Evolutionary conservation across 148 eudicot species (phyloP).

Genomic region (Diospyros lotus): DNA sequence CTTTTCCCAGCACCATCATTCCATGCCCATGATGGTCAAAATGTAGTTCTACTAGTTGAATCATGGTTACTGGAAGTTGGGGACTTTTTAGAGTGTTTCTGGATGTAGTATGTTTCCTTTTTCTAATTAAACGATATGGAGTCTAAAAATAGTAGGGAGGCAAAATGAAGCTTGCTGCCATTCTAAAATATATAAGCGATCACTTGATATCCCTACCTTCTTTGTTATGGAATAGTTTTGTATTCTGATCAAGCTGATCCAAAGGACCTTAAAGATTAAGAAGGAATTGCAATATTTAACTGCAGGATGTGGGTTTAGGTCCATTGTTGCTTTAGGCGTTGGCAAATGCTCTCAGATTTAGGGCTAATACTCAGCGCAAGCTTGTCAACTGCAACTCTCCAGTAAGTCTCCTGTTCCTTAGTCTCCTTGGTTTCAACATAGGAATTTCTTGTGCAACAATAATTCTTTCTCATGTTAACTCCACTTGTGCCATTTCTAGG

Average conservation of each 20-base stretch:
- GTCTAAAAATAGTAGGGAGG: background rate
- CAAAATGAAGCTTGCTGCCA: slow-evolving; percentile 9
- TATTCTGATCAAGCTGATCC: slow-evolving; percentile 38
- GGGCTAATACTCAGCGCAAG: slow-evolving; percentile 14
- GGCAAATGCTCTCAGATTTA: slow-evolving; percentile 16
- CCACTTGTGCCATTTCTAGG: slow-evolving; percentile 42
- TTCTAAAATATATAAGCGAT: slow-evolving; percentile 1
- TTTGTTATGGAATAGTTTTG: slow-evolving; percentile 16
- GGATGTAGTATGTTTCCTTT: background rate
- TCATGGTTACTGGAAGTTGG: background rate
- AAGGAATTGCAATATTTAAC: slow-evolving; percentile 33
- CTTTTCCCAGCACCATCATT: background rate
- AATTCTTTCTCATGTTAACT: slow-evolving; percentile 41
- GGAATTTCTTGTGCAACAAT: slow-evolving; percentile 32
- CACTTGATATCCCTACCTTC: slow-evolving; percentile 15
- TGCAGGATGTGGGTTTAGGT: slow-evolving; percentile 29
- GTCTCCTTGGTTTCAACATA: slow-evolving; percentile 25
- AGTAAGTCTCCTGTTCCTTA: slow-evolving; percentile 15
- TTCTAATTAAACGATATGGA: background rate
- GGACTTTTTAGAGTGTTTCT: background rate
- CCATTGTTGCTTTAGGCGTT: slow-evolving; percentile 13
- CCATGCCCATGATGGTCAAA: background rate
- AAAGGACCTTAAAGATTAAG: slow-evolving; percentile 24
- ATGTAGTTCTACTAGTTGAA: background rate
- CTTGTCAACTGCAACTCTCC: slow-evolving; percentile 13